Evolutionary conservation across 2,329 filamentous ascomycete genomes (phyloP).

Genomic region (Tolypocladium pustulatum): DNA sequence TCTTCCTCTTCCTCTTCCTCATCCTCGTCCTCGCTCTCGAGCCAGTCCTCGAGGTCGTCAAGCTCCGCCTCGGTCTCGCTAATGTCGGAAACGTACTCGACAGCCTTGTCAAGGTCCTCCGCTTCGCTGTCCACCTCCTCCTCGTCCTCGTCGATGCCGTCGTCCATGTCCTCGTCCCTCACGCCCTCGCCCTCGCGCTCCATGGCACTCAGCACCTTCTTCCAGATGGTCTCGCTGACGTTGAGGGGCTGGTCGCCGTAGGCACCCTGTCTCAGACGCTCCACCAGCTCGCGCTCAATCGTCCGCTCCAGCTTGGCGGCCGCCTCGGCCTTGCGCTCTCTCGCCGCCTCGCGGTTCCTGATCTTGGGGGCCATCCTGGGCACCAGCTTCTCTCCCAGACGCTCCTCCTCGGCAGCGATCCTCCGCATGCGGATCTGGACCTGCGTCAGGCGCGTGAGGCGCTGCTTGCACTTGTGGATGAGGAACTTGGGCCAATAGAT

Average conservation of each 20-base stretch:
- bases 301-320: slow-evolving; percentile 91
- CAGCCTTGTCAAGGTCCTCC: slow-evolving; percentile 64
- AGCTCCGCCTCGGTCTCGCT: slow-evolving; percentile 75
- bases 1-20: slow-evolving; percentile 49
- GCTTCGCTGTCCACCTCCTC: slow-evolving; percentile 58
- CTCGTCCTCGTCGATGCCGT: slow-evolving; percentile 71
- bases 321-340: slow-evolving; percentile 67
- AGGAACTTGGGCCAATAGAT: slow-evolving; percentile 95
- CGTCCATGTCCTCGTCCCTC: slow-evolving; percentile 79
- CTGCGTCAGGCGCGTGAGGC: slow-evolving; percentile 83
- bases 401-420: slow-evolving; percentile 79
- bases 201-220: slow-evolving; percentile 85
- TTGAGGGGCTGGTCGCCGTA: slow-evolving; percentile 94
- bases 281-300: slow-evolving; percentile 90
- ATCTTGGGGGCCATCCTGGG: slow-evolving; percentile 89
- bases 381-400: slow-evolving; percentile 79
- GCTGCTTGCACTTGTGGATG: slow-evolving; percentile 91
- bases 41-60: slow-evolving; percentile 82
- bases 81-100: slow-evolving; percentile 90
- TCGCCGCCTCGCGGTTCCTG: slow-evolving; percentile 59
- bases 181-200: slow-evolving; percentile 78
- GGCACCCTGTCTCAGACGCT: slow-evolving; percentile 79
- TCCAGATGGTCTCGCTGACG: slow-evolving; percentile 91
- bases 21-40: slow-evolving; percentile 58
- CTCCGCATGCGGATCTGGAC: slow-evolving; percentile 73